Conservation (phyloP, 345 rosid genomes). For the Salix arbutifolia region DNA sequence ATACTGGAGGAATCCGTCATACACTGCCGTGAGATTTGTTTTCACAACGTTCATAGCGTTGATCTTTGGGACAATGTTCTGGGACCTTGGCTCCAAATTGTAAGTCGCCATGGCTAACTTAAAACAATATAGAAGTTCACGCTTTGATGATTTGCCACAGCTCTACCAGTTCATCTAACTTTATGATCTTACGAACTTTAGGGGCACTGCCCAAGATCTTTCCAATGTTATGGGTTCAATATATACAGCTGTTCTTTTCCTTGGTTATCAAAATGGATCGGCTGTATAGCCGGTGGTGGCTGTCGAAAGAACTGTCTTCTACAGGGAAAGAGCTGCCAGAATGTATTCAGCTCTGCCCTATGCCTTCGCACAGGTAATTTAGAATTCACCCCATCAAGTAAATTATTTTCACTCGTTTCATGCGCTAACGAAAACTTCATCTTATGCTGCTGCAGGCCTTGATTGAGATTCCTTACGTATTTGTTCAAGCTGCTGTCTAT, state of each 20-base stretch:
- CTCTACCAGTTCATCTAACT: neutral
- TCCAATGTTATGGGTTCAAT: conserved; percentile 72
- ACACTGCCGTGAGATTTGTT: conserved; percentile 21
- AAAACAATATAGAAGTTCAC: neutral
- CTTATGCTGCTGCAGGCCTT: conserved; percentile 33
- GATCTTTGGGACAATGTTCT: conserved; percentile 27
- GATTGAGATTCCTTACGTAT: conserved; percentile 55
- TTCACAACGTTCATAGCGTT: conserved; percentile 18
- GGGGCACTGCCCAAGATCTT: conserved; percentile 45
- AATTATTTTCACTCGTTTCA: neutral
- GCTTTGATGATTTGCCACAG: neutral
- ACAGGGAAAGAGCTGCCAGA: conserved; percentile 75
- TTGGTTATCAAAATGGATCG: conserved; percentile 53
- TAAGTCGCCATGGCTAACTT: neutral
- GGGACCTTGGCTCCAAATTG: conserved; percentile 23
- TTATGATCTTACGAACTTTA: conserved; percentile 18
- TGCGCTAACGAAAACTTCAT: neutral
- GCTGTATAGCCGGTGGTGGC: conserved; percentile 70
- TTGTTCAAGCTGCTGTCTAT: conserved; percentile 44
- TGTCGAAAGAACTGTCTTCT: conserved; percentile 68
- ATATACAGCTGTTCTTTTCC: conserved; percentile 63
- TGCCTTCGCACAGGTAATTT: conserved; percentile 58
- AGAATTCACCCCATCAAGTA: neutral
- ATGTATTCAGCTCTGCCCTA: conserved; percentile 80
- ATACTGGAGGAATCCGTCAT: conserved; percentile 26